Evolutionary conservation across 768 basidiomycete species (phyloP).

Genomic region (Amanita pallidorosea): DNA sequence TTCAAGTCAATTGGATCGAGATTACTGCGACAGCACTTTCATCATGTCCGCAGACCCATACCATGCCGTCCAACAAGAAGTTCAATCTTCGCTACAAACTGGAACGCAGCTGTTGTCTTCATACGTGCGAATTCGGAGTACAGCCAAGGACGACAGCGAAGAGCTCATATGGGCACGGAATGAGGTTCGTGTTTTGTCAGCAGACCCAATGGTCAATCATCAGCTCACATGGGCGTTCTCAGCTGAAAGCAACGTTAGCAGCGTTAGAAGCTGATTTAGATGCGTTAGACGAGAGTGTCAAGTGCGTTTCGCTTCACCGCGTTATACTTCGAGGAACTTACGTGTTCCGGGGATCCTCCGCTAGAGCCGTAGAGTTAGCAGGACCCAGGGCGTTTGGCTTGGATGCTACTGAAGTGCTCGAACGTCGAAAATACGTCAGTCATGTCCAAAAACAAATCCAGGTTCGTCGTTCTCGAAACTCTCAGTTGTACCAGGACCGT

Average conservation of each 20-base stretch:
- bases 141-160: conserved; percentile 63
- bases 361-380: conserved; percentile 77
- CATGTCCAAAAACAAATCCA: conserved; percentile 68
- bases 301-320: conserved; percentile 30
- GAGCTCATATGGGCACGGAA: conserved; percentile 72
- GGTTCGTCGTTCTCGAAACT: conserved; percentile 34
- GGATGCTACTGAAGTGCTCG: conserved; percentile 63
- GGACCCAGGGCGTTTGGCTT: conserved; percentile 82
- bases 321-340: not conserved
- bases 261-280: conserved; percentile 81
- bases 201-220: not conserved
- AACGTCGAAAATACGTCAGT: conserved; percentile 66
- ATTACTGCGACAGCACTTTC: not conserved
- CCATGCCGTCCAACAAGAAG: conserved; percentile 77
- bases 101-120: conserved; percentile 66
- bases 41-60: conserved; percentile 75
- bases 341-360: conserved; percentile 1
- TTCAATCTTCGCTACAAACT: conserved; percentile 63
- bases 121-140: conserved; percentile 68
- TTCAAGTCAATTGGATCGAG: not conserved
- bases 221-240: conserved; percentile 2
- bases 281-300: conserved; percentile 90
- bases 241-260: conserved; percentile 72
- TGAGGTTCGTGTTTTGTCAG: conserved; percentile 39
- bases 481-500: not conserved